These are phyloP conservation scores for Trametes versicolor DNA, from an alignment of 1,284 basidiomycete species.

Conservation along the genomic window DNA sequence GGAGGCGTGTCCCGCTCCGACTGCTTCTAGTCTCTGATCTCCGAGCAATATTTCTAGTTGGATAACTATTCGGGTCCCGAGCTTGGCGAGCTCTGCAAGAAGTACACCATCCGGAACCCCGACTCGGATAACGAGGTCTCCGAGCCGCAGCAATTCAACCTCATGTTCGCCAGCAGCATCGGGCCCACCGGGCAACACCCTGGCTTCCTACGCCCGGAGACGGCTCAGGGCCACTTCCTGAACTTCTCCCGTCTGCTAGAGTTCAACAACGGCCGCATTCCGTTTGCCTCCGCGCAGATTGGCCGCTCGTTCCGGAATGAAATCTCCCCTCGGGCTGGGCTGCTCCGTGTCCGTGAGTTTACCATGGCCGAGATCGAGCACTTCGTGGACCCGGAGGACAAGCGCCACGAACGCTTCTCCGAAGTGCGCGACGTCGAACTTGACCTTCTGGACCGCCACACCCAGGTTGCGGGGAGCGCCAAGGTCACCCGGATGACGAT, in stretches of 20 bases:
- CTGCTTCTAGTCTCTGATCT: constrained; percentile 23
- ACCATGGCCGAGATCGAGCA: constrained; percentile 99
- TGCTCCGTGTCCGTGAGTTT: constrained; percentile 98
- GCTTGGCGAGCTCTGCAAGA: constrained; percentile 88
- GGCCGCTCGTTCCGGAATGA: constrained; percentile 98
- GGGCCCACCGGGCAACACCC: constrained; percentile 98
- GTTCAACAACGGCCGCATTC: constrained; percentile 97
- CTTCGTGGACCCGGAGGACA: constrained; percentile 96
- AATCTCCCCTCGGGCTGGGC: constrained; percentile 95
- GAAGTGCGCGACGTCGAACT: constrained; percentile 85
- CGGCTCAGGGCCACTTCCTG: constrained; percentile 98
- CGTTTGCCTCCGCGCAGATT: constrained; percentile 98
- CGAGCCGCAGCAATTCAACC: constrained; percentile 96
- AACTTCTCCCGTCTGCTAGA: constrained; percentile 98
- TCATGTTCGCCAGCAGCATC: constrained; percentile 98
- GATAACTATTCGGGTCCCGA: constrained; percentile 95
- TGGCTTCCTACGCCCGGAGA: constrained; percentile 97
- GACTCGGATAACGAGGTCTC: constrained; percentile 93
- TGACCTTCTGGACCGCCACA: constrained; percentile 83
- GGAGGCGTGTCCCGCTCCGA: constrained; percentile 9
- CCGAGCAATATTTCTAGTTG: constrained; percentile 56
- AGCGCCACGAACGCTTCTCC: constrained; percentile 86
- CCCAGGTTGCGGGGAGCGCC: constrained; percentile 83
- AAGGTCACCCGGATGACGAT: constrained; percentile 76
- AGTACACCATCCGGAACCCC: constrained; percentile 89